Percentiles rank a stretch among this genome's conserved stretches.
phyloP scores from a whole-genome alignment of 169 alveolate genomes.

The Cystoisospora suis region DNA sequence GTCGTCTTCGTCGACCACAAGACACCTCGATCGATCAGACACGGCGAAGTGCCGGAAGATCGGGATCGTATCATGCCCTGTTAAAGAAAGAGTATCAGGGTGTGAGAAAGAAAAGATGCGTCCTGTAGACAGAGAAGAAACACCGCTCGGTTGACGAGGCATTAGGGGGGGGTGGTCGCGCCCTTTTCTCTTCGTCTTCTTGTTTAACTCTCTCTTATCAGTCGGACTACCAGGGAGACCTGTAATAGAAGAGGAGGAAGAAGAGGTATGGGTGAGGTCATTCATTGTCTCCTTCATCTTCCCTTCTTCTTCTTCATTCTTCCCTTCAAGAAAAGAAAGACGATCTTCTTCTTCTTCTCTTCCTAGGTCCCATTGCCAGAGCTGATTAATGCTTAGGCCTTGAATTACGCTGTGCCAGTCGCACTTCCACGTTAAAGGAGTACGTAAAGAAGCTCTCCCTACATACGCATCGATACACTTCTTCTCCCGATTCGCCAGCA shows the following conservation, averaged over 20 bases:
- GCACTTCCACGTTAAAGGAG: conserved; percentile 33
- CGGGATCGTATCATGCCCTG: conserved; percentile 55
- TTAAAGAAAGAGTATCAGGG: conserved; percentile 29
- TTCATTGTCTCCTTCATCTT: no score
- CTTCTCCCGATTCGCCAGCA: conserved; percentile 34
- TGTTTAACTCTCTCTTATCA: no score
- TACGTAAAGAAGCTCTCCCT: background rate
- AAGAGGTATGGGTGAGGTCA: no score
- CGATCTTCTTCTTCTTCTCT: no score
- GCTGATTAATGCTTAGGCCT: conserved; percentile 18
- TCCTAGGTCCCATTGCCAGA: conserved; percentile 57
- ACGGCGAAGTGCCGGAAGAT: background rate
- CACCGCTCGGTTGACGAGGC: no score
- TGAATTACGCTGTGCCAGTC: conserved; percentile 51
- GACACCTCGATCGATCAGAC: conserved; percentile 13
- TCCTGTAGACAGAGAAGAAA: conserved; percentile 15
- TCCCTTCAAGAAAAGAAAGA: background rate
- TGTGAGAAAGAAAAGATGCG: conserved; percentile 35
- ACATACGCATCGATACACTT: conserved; percentile 54
- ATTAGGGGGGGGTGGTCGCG: no score
- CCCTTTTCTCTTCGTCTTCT: no score
- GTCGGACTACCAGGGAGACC: background rate
- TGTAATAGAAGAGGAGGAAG: no score
- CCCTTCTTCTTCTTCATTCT: no score
- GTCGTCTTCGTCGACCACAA: conserved; percentile 17